phyloP scores from a whole-genome alignment of 1,139 yeast species.

The Saccharomyces hybrid region DNA sequence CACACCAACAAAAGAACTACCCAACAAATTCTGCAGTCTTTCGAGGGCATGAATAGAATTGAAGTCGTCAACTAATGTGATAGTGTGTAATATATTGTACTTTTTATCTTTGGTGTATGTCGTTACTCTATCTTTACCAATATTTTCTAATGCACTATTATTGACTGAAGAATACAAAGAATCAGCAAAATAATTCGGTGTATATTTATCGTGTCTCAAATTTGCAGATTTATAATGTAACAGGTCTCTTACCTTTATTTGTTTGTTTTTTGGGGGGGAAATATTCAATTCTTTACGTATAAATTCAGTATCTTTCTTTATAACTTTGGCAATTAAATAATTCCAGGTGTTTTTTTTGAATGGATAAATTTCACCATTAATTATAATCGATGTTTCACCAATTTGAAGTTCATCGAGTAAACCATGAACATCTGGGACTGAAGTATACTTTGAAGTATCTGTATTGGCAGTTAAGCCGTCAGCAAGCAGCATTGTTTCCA shows the following conservation, averaged over 20 bases:
- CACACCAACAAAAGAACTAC: slow-evolving; percentile 23
- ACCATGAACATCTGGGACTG: slow-evolving; percentile 19
- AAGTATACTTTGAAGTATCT: not conserved
- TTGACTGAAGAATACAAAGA: slow-evolving; percentile 23
- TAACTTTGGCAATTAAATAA: slow-evolving; percentile 27
- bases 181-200: slow-evolving; percentile 30
- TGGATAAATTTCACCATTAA: slow-evolving; percentile 62
- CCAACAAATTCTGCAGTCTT: slow-evolving; percentile 17
- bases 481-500: slow-evolving; percentile 21
- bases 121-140: slow-evolving; percentile 13
- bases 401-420: slow-evolving; percentile 41
- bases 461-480: not conserved
- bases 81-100: slow-evolving; percentile 25
- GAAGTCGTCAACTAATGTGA: slow-evolving; percentile 29
- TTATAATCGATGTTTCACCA: slow-evolving; percentile 46
- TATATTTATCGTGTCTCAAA: slow-evolving; percentile 22
- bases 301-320: slow-evolving; percentile 26
- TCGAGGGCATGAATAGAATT: slow-evolving; percentile 15
- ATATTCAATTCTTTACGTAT: slow-evolving; percentile 20
- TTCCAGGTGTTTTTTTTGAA: slow-evolving; percentile 31
- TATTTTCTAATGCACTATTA: slow-evolving; percentile 9
- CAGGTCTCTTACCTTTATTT: slow-evolving; percentile 24
- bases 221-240: slow-evolving; percentile 27
- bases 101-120: slow-evolving; percentile 10
- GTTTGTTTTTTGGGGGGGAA: slow-evolving; percentile 4